Base-by-base conservation (phyloP, 495 filamentous ascomycete genomes). In the Halenospora varia region DNA sequence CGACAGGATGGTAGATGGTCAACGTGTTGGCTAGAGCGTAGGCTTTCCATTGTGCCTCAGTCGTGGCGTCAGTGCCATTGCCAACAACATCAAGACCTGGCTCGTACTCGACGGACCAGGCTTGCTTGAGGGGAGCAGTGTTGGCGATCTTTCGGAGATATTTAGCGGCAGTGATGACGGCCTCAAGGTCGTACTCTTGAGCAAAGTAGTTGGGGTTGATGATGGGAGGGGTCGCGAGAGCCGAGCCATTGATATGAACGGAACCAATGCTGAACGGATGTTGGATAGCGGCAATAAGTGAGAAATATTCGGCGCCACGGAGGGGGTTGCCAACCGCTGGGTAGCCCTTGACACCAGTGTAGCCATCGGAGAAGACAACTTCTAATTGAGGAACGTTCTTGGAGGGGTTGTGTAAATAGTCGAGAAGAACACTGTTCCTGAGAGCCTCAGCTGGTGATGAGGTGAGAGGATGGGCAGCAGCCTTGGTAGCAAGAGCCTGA, bases 161-260 rank as follows among this genome's bases (percentile, higher is more conserved):
- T 45, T 70, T 65, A 50, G 67, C 64, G 25, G 68, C 70, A 42
- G 74, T 68, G 13, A 70, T 73, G 19, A 77, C 65, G 9, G 82
- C 59, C 24, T 79, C 69, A 17, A 74, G 4, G 57, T 85, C 82
- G 17, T 77, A 66, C 2, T 74, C 70, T 53, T 83, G 65, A 53
- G 73, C 70, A 61, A 80, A 73, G 60, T 80, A 85, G 23, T 72
- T 75, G 1, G 82, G 82, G 57, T 84, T 74, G 62, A 80, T 77
- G 3, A 59, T 39, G 0, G 81, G 45, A 39, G 8, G 10, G 8
- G 50, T 52, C 15, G 13, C 22, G 45, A 48, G 17, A 13, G n/a
- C n/a, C n/a, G 45, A 48, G 22, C 15, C 13, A 20, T 63, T 62
- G 57, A 83, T 73, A 54, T 83, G 81, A 22, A 83, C 71, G 55